These are phyloP conservation scores for Leersia perrieri DNA, from an alignment of 176 grass and related monocot genomes.

Conservation along the genomic window DNA sequence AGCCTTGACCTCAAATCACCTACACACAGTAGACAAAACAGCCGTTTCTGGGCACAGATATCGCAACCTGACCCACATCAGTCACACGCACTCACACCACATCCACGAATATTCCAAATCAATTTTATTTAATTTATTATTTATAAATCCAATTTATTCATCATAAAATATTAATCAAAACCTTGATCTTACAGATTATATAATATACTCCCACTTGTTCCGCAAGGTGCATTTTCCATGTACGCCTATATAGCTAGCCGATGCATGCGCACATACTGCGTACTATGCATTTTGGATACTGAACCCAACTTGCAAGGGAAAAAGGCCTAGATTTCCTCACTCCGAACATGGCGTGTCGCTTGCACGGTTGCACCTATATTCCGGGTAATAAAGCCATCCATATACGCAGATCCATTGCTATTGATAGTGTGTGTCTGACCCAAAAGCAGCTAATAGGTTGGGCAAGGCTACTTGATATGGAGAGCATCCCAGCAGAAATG, in stretches of 20 bases:
- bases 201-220: constrained; percentile 23
- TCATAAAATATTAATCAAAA: no score
- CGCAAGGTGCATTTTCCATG: constrained; percentile 3
- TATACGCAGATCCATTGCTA: constrained; percentile 9
- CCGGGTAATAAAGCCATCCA: not conserved
- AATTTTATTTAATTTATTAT: no score
- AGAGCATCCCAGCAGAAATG: constrained; percentile 3
- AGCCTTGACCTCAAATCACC: no score
- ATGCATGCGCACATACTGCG: not conserved
- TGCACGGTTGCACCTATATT: not conserved
- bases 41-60: no score
- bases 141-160: no score
- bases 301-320: constrained; percentile 30
- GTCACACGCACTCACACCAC: no score
- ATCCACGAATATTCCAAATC: no score
- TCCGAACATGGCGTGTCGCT: constrained; percentile 53
- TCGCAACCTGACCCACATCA: no score
- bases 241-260: not conserved
- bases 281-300: not conserved
- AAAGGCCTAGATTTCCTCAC: constrained; percentile 38
- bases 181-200: no score
- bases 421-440: not conserved
- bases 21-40: no score
- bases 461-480: constrained; percentile 17
- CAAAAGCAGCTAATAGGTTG: constrained; percentile 7